Evolutionary conservation across 352 stramenopile genomes (phyloP).

Genomic region (Thalassiosira pacifica): DNA sequence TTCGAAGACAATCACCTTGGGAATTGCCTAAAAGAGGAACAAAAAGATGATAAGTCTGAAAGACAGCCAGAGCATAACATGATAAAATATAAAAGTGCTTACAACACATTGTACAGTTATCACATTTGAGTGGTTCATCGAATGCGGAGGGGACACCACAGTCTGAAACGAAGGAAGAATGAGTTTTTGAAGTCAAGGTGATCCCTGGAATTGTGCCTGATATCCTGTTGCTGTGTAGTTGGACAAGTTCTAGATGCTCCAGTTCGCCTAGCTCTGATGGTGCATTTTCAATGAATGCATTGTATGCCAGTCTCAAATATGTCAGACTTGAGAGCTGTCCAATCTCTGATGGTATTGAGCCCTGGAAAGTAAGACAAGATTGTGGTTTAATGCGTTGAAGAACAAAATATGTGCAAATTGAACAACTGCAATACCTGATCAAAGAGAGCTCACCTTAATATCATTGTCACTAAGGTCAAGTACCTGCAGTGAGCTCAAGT

Average conservation of each 20-base stretch:
- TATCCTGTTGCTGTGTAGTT: slow-evolving; percentile 56
- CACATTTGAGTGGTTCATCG: slow-evolving; percentile 28
- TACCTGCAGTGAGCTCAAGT: too few species aligned
- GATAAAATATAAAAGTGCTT: slow-evolving; percentile 6
- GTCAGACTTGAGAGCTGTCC: slow-evolving; percentile 34
- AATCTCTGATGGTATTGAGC: slow-evolving; percentile 44
- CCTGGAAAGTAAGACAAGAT: slow-evolving; percentile 30
- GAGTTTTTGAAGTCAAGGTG: neutral
- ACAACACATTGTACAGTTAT: slow-evolving; percentile 61
- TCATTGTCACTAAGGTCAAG: too few species aligned
- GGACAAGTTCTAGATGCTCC: slow-evolving; percentile 38
- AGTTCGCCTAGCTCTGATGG: slow-evolving; percentile 25
- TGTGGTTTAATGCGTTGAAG: slow-evolving; percentile 2
- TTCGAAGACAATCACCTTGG: slow-evolving; percentile 35
- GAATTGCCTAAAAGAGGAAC: slow-evolving; percentile 24
- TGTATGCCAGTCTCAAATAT: slow-evolving; percentile 49
- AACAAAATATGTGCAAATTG: slow-evolving; percentile 19
- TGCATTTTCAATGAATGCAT: slow-evolving; percentile 39
- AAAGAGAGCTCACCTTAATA: slow-evolving; percentile 61
- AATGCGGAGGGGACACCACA: slow-evolving; percentile 60
- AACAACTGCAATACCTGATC: too few species aligned
- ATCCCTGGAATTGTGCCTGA: slow-evolving; percentile 14
- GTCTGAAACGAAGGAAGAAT: slow-evolving; percentile 47
- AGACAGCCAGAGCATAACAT: neutral
- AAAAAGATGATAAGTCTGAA: neutral